Evolutionary conservation across 257 asterid genomes (phyloP).

Genomic region (Petrea volubilis): DNA sequence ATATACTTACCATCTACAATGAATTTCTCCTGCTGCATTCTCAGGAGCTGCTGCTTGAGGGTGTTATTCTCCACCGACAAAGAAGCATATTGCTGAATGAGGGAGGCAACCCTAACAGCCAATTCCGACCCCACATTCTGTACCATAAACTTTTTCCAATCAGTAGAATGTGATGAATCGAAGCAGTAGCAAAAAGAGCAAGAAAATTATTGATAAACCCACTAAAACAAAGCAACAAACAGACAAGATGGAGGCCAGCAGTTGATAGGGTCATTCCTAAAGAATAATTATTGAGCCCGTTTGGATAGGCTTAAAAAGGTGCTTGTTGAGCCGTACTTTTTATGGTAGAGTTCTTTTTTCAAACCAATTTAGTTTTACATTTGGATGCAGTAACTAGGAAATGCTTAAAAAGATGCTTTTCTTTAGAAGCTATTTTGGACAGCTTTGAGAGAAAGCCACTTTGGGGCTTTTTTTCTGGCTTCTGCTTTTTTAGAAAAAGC

Average conservation of each 20-base stretch:
- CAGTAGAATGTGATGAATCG: background rate
- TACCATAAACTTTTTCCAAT: slow-evolving; percentile 11
- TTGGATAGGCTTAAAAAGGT: too few species aligned
- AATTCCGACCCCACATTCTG: slow-evolving; percentile 70
- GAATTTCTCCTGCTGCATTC: slow-evolving; percentile 57
- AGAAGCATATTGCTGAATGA: slow-evolving; percentile 56
- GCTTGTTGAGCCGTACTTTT: too few species aligned
- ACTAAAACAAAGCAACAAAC: background rate
- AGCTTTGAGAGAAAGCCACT: too few species aligned
- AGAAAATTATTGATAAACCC: background rate
- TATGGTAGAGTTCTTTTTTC: too few species aligned
- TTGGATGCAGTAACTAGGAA: too few species aligned
- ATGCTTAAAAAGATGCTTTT: too few species aligned
- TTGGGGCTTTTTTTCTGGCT: too few species aligned
- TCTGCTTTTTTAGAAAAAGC: too few species aligned
- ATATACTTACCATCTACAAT: slow-evolving; percentile 58
- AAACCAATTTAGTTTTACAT: too few species aligned
- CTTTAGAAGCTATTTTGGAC: too few species aligned
- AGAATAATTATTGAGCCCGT: background rate
- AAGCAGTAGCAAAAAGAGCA: background rate
- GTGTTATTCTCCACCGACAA: slow-evolving; percentile 64
- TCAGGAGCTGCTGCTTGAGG: slow-evolving; percentile 61
- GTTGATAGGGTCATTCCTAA: background rate
- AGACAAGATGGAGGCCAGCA: background rate
- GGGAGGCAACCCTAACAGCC: slow-evolving; percentile 57